These are phyloP conservation scores for Pleurotus salmoneostramineus DNA, from an alignment of 768 basidiomycete genomes.

Conservation along the genomic window DNA sequence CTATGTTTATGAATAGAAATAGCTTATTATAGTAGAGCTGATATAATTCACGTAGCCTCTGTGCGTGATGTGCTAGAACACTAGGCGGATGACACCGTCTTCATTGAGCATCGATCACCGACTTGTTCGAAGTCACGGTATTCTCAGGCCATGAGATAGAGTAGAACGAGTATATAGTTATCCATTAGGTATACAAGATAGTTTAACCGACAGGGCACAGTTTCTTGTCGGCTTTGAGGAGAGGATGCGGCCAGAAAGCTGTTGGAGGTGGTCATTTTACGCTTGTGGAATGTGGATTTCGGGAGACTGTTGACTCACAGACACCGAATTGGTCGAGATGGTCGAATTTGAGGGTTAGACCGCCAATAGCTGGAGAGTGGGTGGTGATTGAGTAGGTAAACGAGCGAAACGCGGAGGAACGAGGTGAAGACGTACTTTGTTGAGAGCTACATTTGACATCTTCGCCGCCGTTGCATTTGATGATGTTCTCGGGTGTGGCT, in stretches of 20 bases:
- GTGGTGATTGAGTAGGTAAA: background rate
- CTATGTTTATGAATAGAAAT: background rate
- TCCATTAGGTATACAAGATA: background rate
- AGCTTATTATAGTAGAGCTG: too few species aligned
- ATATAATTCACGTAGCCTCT: too few species aligned
- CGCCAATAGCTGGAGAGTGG: background rate
- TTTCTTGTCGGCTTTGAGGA: background rate
- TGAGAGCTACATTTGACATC: background rate
- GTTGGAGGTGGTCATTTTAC: background rate
- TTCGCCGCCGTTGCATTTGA: background rate
- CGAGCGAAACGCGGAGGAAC: background rate
- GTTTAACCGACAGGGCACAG: background rate
- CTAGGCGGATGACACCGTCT: too few species aligned
- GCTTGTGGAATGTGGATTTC: background rate
- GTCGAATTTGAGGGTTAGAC: slow-evolving; percentile 5
- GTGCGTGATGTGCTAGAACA: too few species aligned
- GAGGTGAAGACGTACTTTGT: background rate
- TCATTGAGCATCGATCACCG: too few species aligned
- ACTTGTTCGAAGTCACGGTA: too few species aligned
- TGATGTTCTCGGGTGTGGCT: background rate
- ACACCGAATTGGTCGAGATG: slow-evolving; percentile 7
- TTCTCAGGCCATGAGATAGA: too few species aligned
- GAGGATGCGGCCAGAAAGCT: slow-evolving; percentile 2
- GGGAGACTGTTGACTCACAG: background rate
- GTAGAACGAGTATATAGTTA: too few species aligned